Conservation (phyloP, 202 grass and related monocot genomes). For the Schoenoplectus triqueter region DNA sequence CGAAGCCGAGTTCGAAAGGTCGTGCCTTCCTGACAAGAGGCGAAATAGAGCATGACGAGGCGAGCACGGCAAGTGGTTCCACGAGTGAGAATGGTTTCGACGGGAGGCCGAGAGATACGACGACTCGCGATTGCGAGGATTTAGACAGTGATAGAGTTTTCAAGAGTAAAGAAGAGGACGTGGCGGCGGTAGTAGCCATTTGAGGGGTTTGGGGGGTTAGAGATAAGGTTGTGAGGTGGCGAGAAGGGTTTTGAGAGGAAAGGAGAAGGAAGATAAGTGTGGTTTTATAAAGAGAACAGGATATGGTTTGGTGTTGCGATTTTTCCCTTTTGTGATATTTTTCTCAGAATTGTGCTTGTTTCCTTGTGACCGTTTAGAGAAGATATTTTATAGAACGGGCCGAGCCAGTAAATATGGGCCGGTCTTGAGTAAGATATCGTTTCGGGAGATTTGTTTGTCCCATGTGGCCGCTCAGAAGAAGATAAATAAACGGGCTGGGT, state of each 20-base stretch:
- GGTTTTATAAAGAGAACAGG: slow-evolving; percentile 46
- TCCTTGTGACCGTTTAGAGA: no score
- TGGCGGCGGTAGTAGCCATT: slow-evolving; percentile 18
- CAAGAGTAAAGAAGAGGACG: slow-evolving; percentile 40
- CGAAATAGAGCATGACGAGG: slow-evolving; percentile 36
- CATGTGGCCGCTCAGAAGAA: no score
- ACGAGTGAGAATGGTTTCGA: slow-evolving; percentile 39
- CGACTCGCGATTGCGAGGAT: not conserved
- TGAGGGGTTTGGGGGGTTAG: slow-evolving; percentile 34
- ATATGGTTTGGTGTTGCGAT: slow-evolving; percentile 34
- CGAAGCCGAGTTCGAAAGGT: slow-evolving; percentile 44
- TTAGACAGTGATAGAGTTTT: slow-evolving; percentile 42
- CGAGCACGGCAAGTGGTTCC: slow-evolving; percentile 22
- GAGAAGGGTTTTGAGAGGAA: not conserved
- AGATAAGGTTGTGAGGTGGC: slow-evolving; percentile 45
- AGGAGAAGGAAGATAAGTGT: slow-evolving; percentile 15
- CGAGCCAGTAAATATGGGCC: not conserved
- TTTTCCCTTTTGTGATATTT: slow-evolving; percentile 18
- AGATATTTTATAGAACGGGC: not conserved
- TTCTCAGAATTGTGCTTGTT: not conserved
- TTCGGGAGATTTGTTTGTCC: no score
- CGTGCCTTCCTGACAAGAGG: slow-evolving; percentile 39
- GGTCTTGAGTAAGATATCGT: not conserved
- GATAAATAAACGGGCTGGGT: no score
- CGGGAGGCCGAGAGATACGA: slow-evolving; percentile 20